Conservation (phyloP, 768 basidiomycete species). For the Leccinum imitatum region DNA sequence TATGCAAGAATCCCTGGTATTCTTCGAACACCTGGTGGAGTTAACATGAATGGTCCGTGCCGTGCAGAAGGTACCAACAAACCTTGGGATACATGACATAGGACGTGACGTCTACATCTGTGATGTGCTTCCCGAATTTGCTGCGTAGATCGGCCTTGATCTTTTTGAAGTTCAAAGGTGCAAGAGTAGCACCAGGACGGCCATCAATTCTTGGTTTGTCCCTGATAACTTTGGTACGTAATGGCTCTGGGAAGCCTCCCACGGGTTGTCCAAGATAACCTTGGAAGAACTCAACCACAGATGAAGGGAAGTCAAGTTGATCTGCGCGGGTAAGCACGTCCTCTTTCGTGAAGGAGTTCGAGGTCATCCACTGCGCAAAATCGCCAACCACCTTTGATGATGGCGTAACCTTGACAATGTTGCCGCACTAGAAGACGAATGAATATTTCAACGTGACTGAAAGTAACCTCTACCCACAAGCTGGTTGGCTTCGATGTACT, state of each 20-base stretch:
- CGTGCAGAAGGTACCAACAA: conserved; percentile 14
- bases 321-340: conserved; percentile 87
- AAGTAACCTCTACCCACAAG: conserved; percentile 56
- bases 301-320: conserved; percentile 94
- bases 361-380: conserved; percentile 99
- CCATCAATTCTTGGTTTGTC: conserved; percentile 92
- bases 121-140: conserved; percentile 95
- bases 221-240: conserved; percentile 89
- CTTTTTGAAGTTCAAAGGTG: conserved; percentile 92
- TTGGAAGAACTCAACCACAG: conserved; percentile 98
- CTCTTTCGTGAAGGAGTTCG: conserved; percentile 83
- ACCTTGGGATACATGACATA: conserved; percentile 99
- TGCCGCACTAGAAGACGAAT: conserved; percentile 68
- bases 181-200: conserved; percentile 87
- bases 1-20: conserved; percentile 91
- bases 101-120: conserved; percentile 88
- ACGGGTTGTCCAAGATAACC: conserved; percentile 97
- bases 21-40: conserved; percentile 87
- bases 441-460: background rate
- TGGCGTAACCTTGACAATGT: conserved; percentile 98
- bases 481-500: conserved; percentile 97
- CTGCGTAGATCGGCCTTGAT: conserved; percentile 89
- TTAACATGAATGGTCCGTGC: conserved; percentile 12
- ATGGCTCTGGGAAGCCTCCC: conserved; percentile 97
- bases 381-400: conserved; percentile 99